phyloP scores from a whole-genome alignment of 495 filamentous ascomycete species.

The Chaetomium fimeti region DNA sequence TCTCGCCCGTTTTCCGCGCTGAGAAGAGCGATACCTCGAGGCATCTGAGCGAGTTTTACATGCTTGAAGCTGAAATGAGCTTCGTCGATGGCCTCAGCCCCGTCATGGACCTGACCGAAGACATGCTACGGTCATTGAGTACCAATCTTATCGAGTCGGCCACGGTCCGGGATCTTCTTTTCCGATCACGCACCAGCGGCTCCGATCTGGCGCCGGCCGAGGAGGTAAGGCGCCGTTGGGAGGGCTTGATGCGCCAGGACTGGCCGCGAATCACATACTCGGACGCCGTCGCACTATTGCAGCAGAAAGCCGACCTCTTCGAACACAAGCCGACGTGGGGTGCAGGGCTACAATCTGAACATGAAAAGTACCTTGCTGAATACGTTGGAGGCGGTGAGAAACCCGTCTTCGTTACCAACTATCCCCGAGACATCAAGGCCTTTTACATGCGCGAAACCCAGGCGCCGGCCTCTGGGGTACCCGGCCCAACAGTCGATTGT shows the following conservation, averaged over 20 bases:
- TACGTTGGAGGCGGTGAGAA: constrained; percentile 57
- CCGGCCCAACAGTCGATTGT: constrained; percentile 74
- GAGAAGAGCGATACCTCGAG: constrained; percentile 92
- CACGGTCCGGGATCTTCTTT: constrained; percentile 59
- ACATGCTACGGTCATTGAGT: constrained; percentile 65
- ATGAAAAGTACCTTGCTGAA: constrained; percentile 84
- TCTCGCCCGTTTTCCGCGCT: constrained; percentile 91
- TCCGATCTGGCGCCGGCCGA: constrained; percentile 39
- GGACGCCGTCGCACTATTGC: constrained; percentile 67
- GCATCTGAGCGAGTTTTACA: constrained; percentile 97
- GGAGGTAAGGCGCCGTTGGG: constrained; percentile 68
- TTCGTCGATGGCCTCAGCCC: constrained; percentile 67
- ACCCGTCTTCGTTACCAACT: constrained; percentile 92
- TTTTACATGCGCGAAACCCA: constrained; percentile 87
- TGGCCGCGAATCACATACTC: constrained; percentile 90
- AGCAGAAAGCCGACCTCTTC: constrained; percentile 63
- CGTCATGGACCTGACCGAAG: constrained; percentile 77
- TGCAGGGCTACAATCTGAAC: constrained; percentile 81
- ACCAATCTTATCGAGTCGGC: constrained; percentile 52
- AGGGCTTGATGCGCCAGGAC: constrained; percentile 53
- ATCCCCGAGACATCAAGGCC: constrained; percentile 80
- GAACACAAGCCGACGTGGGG: constrained; percentile 65
- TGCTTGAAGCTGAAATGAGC: constrained; percentile 88
- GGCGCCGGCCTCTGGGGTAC: constrained; percentile 22
- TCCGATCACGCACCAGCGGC: constrained; percentile 32